Conservation (phyloP, 177 flowering plant genomes). For the Tripterygium wilfordii region DNA sequence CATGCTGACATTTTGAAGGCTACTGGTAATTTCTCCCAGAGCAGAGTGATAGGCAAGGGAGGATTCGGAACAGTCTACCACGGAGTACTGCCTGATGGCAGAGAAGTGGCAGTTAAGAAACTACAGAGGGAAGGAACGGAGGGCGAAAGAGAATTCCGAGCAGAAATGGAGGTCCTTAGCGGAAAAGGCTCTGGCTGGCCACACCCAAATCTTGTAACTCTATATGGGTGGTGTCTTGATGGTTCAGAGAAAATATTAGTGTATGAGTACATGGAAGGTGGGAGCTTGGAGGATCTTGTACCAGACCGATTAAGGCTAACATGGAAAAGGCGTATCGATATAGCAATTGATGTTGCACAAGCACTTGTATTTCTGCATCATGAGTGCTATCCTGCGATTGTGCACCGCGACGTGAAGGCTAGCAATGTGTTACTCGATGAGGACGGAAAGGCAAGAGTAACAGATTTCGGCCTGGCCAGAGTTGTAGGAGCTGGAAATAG, state of each 20-base stretch:
- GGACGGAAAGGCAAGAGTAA: slow-evolving; percentile 61
- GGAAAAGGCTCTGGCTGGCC: slow-evolving; percentile 73
- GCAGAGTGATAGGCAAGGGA: slow-evolving; percentile 66
- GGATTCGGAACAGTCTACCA: slow-evolving; percentile 79
- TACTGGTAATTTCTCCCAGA: slow-evolving; percentile 58
- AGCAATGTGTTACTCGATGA: slow-evolving; percentile 78
- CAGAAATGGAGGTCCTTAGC: slow-evolving; percentile 83
- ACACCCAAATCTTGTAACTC: slow-evolving; percentile 79
- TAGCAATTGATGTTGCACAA: slow-evolving; percentile 65
- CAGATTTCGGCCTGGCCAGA: slow-evolving; percentile 88
- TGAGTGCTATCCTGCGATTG: slow-evolving; percentile 73
- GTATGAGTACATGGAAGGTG: slow-evolving; percentile 88
- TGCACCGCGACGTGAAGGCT: slow-evolving; percentile 90
- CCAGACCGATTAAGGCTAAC: slow-evolving; percentile 36
- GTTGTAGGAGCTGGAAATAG: slow-evolving; percentile 62
- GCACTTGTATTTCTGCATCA: slow-evolving; percentile 80
- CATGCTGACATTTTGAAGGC: slow-evolving; percentile 68
- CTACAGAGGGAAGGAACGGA: slow-evolving; percentile 70
- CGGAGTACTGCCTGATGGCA: slow-evolving; percentile 75
- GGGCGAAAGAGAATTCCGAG: slow-evolving; percentile 78
- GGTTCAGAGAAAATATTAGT: slow-evolving; percentile 66
- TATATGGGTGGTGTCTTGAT: slow-evolving; percentile 85
- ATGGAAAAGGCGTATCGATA: slow-evolving; percentile 60
- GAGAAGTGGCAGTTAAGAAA: slow-evolving; percentile 82
- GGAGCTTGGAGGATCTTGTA: slow-evolving; percentile 71